Conservation (phyloP, 2,329 filamentous ascomycete genomes). For the Hypoxylon sp. region DNA sequence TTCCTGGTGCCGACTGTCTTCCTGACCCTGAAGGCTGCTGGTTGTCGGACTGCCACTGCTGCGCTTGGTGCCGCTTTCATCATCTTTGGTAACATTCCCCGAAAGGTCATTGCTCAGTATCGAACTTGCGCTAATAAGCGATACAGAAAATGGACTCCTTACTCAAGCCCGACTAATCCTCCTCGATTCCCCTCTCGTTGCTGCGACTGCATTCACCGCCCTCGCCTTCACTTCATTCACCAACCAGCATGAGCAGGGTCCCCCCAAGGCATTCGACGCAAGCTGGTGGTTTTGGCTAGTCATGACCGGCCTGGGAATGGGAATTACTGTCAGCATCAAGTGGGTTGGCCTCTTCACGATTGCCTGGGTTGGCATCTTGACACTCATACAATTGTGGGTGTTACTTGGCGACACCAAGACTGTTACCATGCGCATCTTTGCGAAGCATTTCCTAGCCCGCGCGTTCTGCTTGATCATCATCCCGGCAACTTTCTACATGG, state of each 20-base stretch:
- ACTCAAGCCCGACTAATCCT: constrained; percentile 96
- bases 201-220: constrained; percentile 91
- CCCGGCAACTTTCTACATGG: constrained; percentile 90
- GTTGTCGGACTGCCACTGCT: constrained; percentile 88
- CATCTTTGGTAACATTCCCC: constrained; percentile 81
- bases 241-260: constrained; percentile 96
- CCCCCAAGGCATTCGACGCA: constrained; percentile 85
- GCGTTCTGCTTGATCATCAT: constrained; percentile 92
- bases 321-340: constrained; percentile 94
- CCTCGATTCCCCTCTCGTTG: constrained; percentile 93
- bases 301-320: constrained; percentile 86
- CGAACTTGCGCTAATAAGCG: constrained; percentile 14
- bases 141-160: constrained; percentile 88
- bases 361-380: constrained; percentile 95
- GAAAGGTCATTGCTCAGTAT: constrained; percentile 33
- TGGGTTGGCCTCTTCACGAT: constrained; percentile 99
- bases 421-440: constrained; percentile 85
- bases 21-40: constrained; percentile 89
- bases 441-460: constrained; percentile 94
- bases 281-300: constrained; percentile 99
- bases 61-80: constrained; percentile 86
- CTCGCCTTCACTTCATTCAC: constrained; percentile 93
- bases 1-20: constrained; percentile 93
- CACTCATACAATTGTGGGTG: constrained; percentile 92
- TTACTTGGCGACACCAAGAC: constrained; percentile 89